Evolutionary conservation across 257 asterid genomes (phyloP).

Genomic region (Jacaranda mimosifolia): DNA sequence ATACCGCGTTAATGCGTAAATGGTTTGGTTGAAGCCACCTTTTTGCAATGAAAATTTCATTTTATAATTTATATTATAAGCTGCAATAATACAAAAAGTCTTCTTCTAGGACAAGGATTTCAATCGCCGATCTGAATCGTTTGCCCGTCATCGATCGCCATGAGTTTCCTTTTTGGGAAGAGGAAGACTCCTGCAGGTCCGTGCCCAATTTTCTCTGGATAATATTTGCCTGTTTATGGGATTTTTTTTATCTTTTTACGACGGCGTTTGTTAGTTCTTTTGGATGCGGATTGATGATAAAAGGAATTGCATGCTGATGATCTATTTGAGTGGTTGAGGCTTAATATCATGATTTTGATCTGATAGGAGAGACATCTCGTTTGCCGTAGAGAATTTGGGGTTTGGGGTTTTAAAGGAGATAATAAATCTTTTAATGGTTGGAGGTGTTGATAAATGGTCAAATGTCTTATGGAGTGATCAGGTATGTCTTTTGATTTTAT

Average conservation of each 20-base stretch:
- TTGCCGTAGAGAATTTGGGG: conserved; percentile 21
- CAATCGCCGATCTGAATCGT: conserved; percentile 30
- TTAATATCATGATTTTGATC: conserved; percentile 16
- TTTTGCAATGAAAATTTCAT: not conserved
- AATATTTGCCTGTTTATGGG: not conserved
- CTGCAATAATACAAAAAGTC: conserved; percentile 24
- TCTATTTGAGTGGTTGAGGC: conserved; percentile 6
- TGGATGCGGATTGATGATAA: conserved; percentile 22
- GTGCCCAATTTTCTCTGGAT: not conserved
- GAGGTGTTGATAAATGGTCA: conserved; percentile 4
- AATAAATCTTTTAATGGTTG: conserved; percentile 8
- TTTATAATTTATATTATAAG: not conserved
- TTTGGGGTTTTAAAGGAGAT: not conserved
- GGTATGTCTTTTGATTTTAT: not conserved
- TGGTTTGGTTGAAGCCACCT: conserved; percentile 23
- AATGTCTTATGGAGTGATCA: conserved; percentile 7
- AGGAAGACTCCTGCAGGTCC: conserved; percentile 94
- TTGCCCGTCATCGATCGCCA: conserved; percentile 42
- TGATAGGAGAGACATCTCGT: conserved; percentile 2
- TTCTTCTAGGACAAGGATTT: not conserved
- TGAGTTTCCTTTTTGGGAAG: conserved; percentile 96
- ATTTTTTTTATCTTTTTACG: not conserved
- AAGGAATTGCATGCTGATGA: not conserved
- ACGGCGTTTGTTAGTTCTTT: conserved; percentile 3
- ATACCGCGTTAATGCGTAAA: conserved; percentile 38